Base-by-base conservation (phyloP, 345 rosid genomes). In the Acer saccharum region DNA sequence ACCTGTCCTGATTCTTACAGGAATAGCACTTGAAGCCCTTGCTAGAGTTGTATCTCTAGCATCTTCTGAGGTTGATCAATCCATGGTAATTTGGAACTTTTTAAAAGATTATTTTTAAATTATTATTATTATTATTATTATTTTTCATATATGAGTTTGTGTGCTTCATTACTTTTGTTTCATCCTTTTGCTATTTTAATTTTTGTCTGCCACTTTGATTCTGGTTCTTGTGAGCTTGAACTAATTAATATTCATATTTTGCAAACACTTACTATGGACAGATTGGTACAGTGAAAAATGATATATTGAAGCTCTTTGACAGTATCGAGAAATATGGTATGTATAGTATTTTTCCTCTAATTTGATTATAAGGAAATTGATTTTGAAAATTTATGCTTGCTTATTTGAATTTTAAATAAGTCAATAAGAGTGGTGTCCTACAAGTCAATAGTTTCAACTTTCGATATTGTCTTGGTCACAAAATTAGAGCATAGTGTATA, bases 21-120 rank as follows among this genome's bases (percentile, higher is more conserved):
- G 98, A 79, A 69, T 94, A 82, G 99, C 98, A 10, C 92, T 91
- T 58, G 94, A 97, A 84, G 79, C 98, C 3, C 94, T 97, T 80
- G 94, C 98, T 78, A 96, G 96, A 69, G 89, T 90, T 74, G 82
- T 97, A 81, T 88, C 92, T 46, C 80, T 97, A 83, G 88, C 98
- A 66, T 84, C 98, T 79, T 84, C 92, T 29, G 97, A 88, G 83
- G 83, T 93, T 64, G 90, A 89, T 82, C 93, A 84, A 64, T 93
- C 97, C 44, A 76, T 92, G 97, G 99, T 97, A 89, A 81, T 78
- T 76, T 75, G 77, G 68, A 67, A 32, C 29, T 76, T 80, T 75
- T 43, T 12, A 43, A 46, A 68, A 32, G 71, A 64, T 10, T 16
- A 3, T 12, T 46, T 48, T 64, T 6, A 50, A 25, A 43, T 29